Evolutionary conservation across 2,329 filamentous ascomycete genomes (phyloP).

Genomic region (Scytalidium lignicola): DNA sequence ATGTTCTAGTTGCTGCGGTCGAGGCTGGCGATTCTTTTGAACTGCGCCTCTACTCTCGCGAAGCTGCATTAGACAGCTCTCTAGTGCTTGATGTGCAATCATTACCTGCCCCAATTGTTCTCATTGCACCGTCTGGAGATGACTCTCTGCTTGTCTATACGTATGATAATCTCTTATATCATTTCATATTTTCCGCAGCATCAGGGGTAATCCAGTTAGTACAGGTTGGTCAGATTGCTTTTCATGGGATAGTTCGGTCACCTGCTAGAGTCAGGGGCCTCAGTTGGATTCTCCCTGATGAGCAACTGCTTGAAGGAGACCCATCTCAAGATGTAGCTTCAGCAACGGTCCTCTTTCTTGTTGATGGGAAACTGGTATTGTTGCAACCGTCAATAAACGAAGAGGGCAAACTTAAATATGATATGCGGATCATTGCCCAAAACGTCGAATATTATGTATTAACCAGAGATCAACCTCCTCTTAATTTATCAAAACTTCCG

Average conservation of each 20-base stretch:
- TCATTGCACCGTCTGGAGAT: slow-evolving; percentile 83
- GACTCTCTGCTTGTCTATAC: slow-evolving; percentile 96
- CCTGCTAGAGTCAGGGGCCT: slow-evolving; percentile 87
- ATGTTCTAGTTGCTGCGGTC: slow-evolving; percentile 89
- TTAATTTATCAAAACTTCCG: slow-evolving; percentile 10
- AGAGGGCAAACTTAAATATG: slow-evolving; percentile 84
- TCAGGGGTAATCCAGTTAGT: slow-evolving; percentile 69
- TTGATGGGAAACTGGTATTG: slow-evolving; percentile 92
- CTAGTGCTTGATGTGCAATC: slow-evolving; percentile 71
- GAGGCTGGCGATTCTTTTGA: slow-evolving; percentile 79
- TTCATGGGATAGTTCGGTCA: slow-evolving; percentile 92
- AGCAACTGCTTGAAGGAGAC: slow-evolving; percentile 83
- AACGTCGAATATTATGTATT: slow-evolving; percentile 94
- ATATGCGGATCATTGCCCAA: slow-evolving; percentile 94
- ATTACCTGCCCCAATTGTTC: slow-evolving; percentile 80
- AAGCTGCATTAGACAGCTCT: slow-evolving; percentile 68
- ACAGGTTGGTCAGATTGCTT: slow-evolving; percentile 96
- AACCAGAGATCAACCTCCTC: slow-evolving; percentile 73
- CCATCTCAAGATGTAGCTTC: slow-evolving; percentile 92
- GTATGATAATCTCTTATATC: slow-evolving; percentile 91
- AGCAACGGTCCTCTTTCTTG: slow-evolving; percentile 90
- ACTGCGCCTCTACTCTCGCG: slow-evolving; percentile 87
- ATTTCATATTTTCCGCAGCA: slow-evolving; percentile 79
- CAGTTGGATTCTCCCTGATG: slow-evolving; percentile 92
- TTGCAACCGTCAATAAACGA: slow-evolving; percentile 82